Percentiles rank a stretch among this genome's conserved stretches.
Evolutionary conservation across 495 filamentous ascomycete species (phyloP).

Genomic region (Penicillium mononematosum): DNA sequence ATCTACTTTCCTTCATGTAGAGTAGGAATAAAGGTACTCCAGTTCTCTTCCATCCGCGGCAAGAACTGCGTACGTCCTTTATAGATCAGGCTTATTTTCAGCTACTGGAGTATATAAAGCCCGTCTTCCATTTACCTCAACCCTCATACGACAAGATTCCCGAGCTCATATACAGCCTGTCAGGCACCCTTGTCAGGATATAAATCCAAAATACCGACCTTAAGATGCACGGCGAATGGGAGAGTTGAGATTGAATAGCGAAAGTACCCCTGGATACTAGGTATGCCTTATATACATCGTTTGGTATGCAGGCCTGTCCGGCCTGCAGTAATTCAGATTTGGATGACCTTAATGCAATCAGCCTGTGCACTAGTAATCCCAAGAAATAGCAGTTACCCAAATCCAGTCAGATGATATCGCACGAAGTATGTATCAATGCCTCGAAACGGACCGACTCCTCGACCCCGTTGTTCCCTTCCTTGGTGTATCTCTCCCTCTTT

Average conservation of each 20-base stretch:
- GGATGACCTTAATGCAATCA: not conserved
- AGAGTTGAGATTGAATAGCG: not conserved
- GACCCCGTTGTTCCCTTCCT: slow-evolving; percentile 22
- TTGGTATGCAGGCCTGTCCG: not conserved
- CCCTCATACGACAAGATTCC: no score
- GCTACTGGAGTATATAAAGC: no score
- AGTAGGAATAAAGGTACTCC: no score
- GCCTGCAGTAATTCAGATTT: not conserved
- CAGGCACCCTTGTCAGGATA: no score
- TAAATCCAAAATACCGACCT: no score
- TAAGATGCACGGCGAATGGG: not conserved
- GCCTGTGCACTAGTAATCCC: not conserved
- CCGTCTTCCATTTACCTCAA: no score
- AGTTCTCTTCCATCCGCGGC: no score
- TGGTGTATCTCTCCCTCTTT: slow-evolving; percentile 15
- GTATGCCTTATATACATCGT: not conserved
- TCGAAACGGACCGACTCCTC: slow-evolving; percentile 23
- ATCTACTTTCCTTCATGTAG: no score
- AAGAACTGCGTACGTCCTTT: no score
- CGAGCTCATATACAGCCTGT: no score
- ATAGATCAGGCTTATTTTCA: no score
- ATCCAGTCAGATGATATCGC: not conserved
- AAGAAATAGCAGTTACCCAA: not conserved
- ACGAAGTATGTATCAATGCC: slow-evolving; percentile 19
- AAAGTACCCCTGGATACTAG: not conserved